These are phyloP conservation scores for Spiraea crenata DNA, from an alignment of 331 rosid species.

Conservation along the genomic window DNA sequence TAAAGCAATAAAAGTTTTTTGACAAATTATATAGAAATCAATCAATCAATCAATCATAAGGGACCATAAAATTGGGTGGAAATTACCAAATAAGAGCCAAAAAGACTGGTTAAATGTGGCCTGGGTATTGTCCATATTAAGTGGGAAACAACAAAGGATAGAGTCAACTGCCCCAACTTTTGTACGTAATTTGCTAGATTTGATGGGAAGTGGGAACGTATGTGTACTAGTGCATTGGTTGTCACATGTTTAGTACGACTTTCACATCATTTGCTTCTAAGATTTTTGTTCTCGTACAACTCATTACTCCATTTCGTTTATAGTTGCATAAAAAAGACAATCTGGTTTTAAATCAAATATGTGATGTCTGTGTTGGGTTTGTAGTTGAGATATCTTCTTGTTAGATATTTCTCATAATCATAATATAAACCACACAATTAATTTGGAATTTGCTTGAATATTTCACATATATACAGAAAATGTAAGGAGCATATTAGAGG, in stretches of 20 bases:
- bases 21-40: background rate
- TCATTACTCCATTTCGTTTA: background rate
- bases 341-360: background rate
- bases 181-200: constrained; percentile 12
- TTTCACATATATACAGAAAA: too few relatives aligned
- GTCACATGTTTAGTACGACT: background rate
- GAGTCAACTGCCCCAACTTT: constrained; percentile 44
- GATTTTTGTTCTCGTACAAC: background rate
- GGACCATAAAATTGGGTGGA: background rate
- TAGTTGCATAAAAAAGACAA: background rate
- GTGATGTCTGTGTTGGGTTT: background rate
- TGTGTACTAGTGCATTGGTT: constrained; percentile 17
- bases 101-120: constrained; percentile 16
- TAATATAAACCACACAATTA: too few relatives aligned
- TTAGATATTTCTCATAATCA: background rate
- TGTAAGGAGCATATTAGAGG: background rate
- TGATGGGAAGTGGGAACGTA: constrained; percentile 27
- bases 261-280: background rate
- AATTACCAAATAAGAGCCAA: background rate
- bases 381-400: background rate
- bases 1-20: background rate
- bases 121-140: constrained; percentile 29
- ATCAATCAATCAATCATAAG: background rate
- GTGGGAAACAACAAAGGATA: constrained; percentile 50
- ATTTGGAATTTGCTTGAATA: too few relatives aligned